Base-by-base conservation (phyloP, 495 filamentous ascomycete species). In the Aspergillus ellipticus region DNA sequence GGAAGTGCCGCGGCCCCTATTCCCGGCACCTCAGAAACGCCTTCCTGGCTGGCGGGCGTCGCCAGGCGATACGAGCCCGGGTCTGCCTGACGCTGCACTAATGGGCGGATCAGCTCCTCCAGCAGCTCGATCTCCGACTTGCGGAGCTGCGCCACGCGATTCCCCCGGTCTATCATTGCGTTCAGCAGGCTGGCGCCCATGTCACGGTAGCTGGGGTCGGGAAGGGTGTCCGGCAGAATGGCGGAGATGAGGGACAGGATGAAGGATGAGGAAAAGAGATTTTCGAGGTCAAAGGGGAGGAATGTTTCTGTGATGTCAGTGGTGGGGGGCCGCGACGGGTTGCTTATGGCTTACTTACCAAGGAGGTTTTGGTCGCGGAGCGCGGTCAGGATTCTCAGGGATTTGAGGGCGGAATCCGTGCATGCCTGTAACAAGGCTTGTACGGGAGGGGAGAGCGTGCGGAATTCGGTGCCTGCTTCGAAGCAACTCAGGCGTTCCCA, bases 201-300 rank as follows among this genome's bases (percentile, higher is more conserved):
- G 10, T 62, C 55, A 1, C 64, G 58, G 53, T 68, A 68, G 47
- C 53, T 60, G 13, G 56, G 56, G 43, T 69, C 58, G 20, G 53
- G 51, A 17, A 64, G 50, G 15, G 51, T 39, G 33, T 62, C 59
- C 1, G 68, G 65, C 42, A 66, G 54, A 16, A 67, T 59, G 28
- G 56, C 61, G n/a, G 61, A 57, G 24, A 63, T 58, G 7, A 70
- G 53, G 28, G 58, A 61, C 11, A 70, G 59, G 31, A 64, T 59
- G 42, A 67, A 62, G 21, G 58, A 55, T 19, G 64, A 62, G 6
- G 66, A 64, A 41, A 67, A 71, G 11, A 62, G 55, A 41, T 63
- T 66, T 50, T 71, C 68, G 10, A 67, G 58, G 41, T 71, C 68
- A 46, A 71, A 71, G 2, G 66, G 66, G 41, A 71, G 61, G 54